Conservation (phyloP, 129 eudicot species). For the Flaveria brownii region DNA sequence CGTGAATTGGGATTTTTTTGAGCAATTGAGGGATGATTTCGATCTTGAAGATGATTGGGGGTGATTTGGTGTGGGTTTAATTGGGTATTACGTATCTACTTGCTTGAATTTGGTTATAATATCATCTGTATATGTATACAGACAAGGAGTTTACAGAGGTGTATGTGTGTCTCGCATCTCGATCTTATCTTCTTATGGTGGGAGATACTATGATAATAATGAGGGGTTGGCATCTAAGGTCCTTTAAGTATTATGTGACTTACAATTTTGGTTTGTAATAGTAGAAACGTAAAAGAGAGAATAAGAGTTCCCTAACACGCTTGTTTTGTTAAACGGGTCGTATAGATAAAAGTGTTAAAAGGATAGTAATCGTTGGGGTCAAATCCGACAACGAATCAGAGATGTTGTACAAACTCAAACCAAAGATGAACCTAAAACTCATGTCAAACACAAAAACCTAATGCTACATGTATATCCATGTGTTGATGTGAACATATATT, state of each 20-base stretch:
- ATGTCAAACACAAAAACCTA: no score
- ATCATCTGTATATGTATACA: not conserved
- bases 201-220: not conserved
- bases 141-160: not conserved
- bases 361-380: no score
- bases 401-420: no score
- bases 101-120: not conserved
- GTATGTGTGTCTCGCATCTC: conserved; percentile 5
- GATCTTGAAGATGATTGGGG: not conserved
- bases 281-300: no score
- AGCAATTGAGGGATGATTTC: not conserved
- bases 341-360: no score
- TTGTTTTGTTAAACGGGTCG: no score
- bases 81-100: not conserved
- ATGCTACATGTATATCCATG: no score
- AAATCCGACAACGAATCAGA: no score
- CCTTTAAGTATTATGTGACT: not conserved
- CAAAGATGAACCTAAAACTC: no score
- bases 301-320: no score
- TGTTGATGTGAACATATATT: no score
- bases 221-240: not conserved
- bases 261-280: no score
- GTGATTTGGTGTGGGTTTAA: not conserved
- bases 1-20: not conserved
- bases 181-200: not conserved